Evolutionary conservation across 371 early-diverging fungal genomes (phyloP), one percentile per base, ranked within the genome.

Genomic region (Massospora cicadina): DNA sequence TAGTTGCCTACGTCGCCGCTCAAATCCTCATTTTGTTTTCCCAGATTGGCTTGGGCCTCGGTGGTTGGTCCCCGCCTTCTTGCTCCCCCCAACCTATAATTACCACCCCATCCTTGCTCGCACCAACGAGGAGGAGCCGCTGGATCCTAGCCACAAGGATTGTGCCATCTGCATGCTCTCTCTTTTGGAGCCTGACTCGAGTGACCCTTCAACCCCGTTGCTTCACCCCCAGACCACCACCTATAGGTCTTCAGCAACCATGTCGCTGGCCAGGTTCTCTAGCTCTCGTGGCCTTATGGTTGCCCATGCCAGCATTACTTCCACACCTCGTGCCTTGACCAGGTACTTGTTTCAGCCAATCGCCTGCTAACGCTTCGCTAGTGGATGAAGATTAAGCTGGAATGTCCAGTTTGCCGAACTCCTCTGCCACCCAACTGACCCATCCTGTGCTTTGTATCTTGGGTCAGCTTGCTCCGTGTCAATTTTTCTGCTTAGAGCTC

Each of bases 161-260:
- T 63, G 63, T 63, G 25, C 63, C 55, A 63, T 63, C 28, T 63
- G 63, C 30, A 63, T 63, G 63, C 43, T 63, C n/a, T 55, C 62
- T 31, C 25, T 62, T 5, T 17, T 43, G 33, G 10, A 23, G 2
- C 33, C 62, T 5, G 21, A 21, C 7, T 23, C 17, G 7, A 23
- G 43, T 2, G 30, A 62, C n/a, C 30, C 60, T 23, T 10, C 43
- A 5, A 54, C 32, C 21, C 63, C 63, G 17, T 54, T 63, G 28
- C 53, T 63, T 53, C 43, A 5, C 17, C 5, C 5, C 17, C 43
- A 43, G 17, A 17, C 10, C 5, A 17, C 43, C 17, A 10, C 17
- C 10, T 43, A 43, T 17, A 43, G 17, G 43, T 43, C 43, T 10
- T 17, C 63, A 27, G 21, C 63, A 2, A 2, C 53, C 7, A 26